These are phyloP conservation scores for Davidsoniella neocaledoniae DNA, from an alignment of 2,329 filamentous ascomycete species.

Conservation along the genomic window DNA sequence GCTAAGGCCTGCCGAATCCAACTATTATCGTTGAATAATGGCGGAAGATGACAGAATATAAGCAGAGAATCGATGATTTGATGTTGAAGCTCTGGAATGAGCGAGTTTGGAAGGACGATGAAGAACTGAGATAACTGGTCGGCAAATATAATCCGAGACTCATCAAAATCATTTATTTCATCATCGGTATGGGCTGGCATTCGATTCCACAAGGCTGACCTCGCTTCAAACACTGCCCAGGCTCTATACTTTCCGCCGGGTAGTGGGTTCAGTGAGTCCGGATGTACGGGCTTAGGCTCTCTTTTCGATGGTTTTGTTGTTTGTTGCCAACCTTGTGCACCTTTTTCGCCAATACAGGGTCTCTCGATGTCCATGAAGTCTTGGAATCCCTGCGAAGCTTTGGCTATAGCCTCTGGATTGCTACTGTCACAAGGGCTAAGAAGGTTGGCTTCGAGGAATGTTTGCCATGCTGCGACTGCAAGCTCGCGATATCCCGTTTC, in stretches of 20 bases:
- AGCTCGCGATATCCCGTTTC: constrained; percentile 67
- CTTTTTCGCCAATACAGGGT: constrained; percentile 57
- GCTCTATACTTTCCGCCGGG: constrained; percentile 14
- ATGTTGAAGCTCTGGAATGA: constrained; percentile 21
- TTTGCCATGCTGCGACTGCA: constrained; percentile 70
- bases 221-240: constrained; percentile 39
- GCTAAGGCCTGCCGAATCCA: constrained; percentile 6
- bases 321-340: constrained; percentile 50
- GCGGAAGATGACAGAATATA: constrained; percentile 41
- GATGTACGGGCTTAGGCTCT: constrained; percentile 8
- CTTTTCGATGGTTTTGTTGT: background rate
- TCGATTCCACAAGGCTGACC: constrained; percentile 28
- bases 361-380: constrained; percentile 79
- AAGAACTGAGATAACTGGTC: constrained; percentile 55
- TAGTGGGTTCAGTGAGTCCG: too few species aligned
- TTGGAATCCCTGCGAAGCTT: constrained; percentile 11
- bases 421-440: constrained; percentile 29
- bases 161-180: constrained; percentile 59
- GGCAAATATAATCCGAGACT: constrained; percentile 66
- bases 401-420: too few species aligned
- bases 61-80: constrained; percentile 54
- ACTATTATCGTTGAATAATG: constrained; percentile 10
- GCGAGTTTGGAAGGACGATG: constrained; percentile 27
- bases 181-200: constrained; percentile 61
- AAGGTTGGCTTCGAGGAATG: constrained; percentile 54